Conservation (phyloP, 2,329 filamentous ascomycete genomes). For the Fusarium sp. region DNA sequence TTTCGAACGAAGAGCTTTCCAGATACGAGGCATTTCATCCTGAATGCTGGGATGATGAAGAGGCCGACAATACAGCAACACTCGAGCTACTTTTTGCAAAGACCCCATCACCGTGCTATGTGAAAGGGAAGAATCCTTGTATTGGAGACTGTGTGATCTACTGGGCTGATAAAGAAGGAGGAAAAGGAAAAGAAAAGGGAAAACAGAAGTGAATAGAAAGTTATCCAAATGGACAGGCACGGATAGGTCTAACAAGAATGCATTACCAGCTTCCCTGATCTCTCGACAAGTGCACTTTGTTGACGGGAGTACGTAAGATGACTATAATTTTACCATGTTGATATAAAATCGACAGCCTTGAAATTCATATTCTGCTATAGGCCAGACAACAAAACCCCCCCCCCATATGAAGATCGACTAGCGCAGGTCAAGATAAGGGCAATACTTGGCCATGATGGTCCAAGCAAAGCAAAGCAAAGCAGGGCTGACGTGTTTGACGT, state of each 20-base stretch:
- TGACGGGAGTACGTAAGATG: no score
- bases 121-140: neutral
- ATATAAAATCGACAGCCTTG: no score
- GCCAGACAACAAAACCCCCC: constrained; percentile 13
- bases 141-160: neutral
- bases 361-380: no score
- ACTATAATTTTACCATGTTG: no score
- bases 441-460: constrained; percentile 27
- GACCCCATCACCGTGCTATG: constrained; percentile 7
- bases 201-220: neutral
- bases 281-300: no score
- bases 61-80: neutral
- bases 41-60: neutral
- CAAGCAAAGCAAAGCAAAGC: constrained; percentile 32
- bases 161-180: neutral
- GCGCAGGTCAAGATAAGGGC: constrained; percentile 20
- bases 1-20: neutral
- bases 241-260: no score
- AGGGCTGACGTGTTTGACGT: constrained; percentile 39
- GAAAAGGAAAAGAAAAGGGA: neutral
- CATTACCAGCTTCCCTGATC: no score
- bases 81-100: constrained; percentile 5
- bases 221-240: no score
- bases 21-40: neutral
- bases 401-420: constrained; percentile 23